Percentiles rank a stretch among this genome's conserved stretches.
Evolutionary conservation across 2,329 filamentous ascomycete species (phyloP).

Genomic region (Sclerotinia sclerotiorum): DNA sequence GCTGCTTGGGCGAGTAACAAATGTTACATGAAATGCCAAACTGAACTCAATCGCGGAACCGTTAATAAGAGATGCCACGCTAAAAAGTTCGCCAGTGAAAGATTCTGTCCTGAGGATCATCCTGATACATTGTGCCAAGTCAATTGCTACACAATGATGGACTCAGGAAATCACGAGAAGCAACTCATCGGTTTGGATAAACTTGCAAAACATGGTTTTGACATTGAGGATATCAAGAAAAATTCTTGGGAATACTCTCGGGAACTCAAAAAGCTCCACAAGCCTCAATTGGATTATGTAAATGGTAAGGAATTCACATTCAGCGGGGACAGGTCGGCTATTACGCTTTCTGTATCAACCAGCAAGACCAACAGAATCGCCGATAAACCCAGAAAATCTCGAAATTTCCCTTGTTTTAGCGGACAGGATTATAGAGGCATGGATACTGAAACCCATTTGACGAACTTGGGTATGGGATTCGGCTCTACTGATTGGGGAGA

Average conservation of each 20-base stretch:
- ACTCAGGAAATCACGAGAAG: constrained; percentile 10
- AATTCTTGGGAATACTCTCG: constrained; percentile 5
- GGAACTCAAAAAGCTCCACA: background rate
- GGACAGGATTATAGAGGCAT: constrained; percentile 9
- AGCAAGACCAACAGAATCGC: background rate
- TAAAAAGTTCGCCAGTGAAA: background rate
- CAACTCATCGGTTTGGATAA: background rate
- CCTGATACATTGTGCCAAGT: constrained; percentile 18
- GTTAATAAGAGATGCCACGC: background rate
- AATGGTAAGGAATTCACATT: background rate
- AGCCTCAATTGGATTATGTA: background rate
- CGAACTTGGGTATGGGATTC: constrained; percentile 7
- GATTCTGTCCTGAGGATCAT: constrained; percentile 4
- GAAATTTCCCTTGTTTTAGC: constrained; percentile 11
- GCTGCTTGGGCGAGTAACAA: constrained; percentile 16
- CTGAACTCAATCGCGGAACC: background rate
- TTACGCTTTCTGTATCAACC: constrained; percentile 3
- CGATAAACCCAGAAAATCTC: background rate
- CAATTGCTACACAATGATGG: constrained; percentile 20
- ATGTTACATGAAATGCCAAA: constrained; percentile 22
- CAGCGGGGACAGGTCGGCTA: background rate
- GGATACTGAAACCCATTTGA: background rate
- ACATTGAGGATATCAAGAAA: background rate
- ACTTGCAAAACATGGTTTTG: background rate
- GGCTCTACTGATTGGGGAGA: constrained; percentile 8